phyloP scores from a whole-genome alignment of 495 filamentous ascomycete genomes.

The Lophiotrema nucula region DNA sequence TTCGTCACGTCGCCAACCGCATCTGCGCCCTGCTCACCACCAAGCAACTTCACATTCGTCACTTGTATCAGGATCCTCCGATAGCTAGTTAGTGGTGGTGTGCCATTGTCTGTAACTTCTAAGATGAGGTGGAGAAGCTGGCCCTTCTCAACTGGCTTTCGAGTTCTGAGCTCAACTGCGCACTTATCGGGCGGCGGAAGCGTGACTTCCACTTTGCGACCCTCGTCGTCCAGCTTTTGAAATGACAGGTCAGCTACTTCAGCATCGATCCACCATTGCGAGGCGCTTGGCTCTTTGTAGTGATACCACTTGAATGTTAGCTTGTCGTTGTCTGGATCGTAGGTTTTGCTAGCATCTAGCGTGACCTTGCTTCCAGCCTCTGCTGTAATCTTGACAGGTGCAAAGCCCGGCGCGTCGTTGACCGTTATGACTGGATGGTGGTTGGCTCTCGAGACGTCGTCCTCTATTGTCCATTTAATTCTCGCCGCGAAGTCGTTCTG shows the following conservation, averaged over 20 bases:
- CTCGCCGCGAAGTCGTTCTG: slow-evolving; percentile 53
- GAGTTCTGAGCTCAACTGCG: slow-evolving; percentile 39
- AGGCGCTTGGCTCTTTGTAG: slow-evolving; percentile 47
- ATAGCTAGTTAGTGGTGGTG: slow-evolving; percentile 43
- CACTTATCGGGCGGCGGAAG: slow-evolving; percentile 42
- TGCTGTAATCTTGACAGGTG: slow-evolving; percentile 40
- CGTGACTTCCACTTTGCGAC: slow-evolving; percentile 38
- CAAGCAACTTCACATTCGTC: slow-evolving; percentile 14
- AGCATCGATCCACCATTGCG: slow-evolving; percentile 43
- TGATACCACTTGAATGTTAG: slow-evolving; percentile 52
- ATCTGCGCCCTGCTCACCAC: no score
- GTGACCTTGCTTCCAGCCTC: slow-evolving; percentile 41
- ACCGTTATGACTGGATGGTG: slow-evolving; percentile 48
- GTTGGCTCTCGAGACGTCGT: slow-evolving; percentile 38
- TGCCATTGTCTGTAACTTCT: slow-evolving; percentile 45
- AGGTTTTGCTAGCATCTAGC: slow-evolving; percentile 46
- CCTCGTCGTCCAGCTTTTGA: slow-evolving; percentile 32
- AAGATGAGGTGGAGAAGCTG: slow-evolving; percentile 45
- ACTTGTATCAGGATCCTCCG: slow-evolving; percentile 45
- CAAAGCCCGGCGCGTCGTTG: slow-evolving; percentile 40
- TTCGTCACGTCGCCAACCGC: no score
- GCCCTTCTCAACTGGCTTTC: slow-evolving; percentile 32
- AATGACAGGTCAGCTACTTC: slow-evolving; percentile 45
- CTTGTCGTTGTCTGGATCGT: slow-evolving; percentile 45
- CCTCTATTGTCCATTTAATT: slow-evolving; percentile 49